Conservation (phyloP, 805 yeast species). For the Zygosaccharomyces kombuchaensis region DNA sequence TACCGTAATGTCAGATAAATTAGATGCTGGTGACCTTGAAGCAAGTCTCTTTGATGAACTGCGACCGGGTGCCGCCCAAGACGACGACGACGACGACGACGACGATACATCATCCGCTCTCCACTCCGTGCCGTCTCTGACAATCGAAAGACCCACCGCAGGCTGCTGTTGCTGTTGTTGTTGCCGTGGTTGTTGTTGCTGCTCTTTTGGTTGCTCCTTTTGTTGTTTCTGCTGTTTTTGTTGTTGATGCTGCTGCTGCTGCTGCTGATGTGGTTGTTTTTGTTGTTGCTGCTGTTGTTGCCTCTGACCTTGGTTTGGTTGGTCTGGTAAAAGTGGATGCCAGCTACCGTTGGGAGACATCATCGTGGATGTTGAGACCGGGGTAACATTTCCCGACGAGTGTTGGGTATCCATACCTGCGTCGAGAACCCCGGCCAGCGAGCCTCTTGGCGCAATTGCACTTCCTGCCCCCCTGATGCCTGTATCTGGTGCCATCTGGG, state of each 20-base stretch:
- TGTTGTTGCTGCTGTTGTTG: neutral
- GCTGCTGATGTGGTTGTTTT: neutral
- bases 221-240: neutral
- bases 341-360: slow-evolving; percentile 7
- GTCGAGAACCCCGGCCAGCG: slow-evolving; percentile 9
- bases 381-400: slow-evolving; percentile 9
- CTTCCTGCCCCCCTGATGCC: neutral
- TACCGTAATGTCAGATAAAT: slow-evolving; percentile 14
- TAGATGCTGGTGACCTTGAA: neutral
- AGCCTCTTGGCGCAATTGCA: neutral
- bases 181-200: neutral
- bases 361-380: slow-evolving; percentile 13
- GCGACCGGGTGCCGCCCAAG: neutral
- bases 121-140: slow-evolving; percentile 1
- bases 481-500: neutral
- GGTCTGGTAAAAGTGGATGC: neutral
- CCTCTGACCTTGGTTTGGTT: neutral
- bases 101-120: neutral
- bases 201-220: neutral
- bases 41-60: neutral
- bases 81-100: neutral
- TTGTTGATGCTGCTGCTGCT: neutral
- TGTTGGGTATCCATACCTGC: neutral
- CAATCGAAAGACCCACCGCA: neutral
- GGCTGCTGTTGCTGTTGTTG: neutral